Conservation (phyloP, 139 green algal species). For the Chlamydomonas eustigma region DNA sequence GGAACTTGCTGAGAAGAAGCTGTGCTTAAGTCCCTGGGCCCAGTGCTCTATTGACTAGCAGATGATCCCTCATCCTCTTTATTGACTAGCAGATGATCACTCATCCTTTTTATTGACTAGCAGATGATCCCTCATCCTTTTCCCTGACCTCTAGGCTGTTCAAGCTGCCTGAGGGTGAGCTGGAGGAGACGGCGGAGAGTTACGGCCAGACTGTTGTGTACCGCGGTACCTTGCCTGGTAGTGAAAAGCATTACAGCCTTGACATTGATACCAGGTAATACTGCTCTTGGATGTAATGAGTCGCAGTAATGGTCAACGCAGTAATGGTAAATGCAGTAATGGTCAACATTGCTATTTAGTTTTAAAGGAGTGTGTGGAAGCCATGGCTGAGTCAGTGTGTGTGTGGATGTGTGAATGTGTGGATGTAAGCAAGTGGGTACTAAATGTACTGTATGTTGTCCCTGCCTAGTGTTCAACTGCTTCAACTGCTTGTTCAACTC, state of each 20-base stretch:
- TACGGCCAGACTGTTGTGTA: conserved; percentile 3
- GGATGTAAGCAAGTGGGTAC: neutral
- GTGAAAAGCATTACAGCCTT: neutral
- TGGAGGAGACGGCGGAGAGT: neutral
- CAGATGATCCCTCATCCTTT: too few species aligned
- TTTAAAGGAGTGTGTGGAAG: too few species aligned
- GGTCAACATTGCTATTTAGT: too few species aligned
- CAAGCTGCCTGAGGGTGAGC: conserved; percentile 55
- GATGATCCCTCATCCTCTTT: too few species aligned
- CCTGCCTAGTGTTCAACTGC: neutral
- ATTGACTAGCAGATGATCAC: too few species aligned
- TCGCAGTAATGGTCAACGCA: neutral
- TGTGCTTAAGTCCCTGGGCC: too few species aligned
- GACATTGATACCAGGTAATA: neutral
- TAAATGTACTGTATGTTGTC: neutral
- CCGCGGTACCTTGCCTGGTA: neutral
- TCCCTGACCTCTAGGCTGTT: conserved; percentile 68
- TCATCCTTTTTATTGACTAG: too few species aligned
- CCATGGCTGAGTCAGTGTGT: too few species aligned
- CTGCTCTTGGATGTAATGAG: too few species aligned
- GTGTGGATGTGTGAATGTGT: neutral
- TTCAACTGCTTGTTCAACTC: neutral
- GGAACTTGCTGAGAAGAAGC: too few species aligned
- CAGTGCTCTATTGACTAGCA: too few species aligned
- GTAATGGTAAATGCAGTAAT: too few species aligned